These are phyloP conservation scores for Setaria italica DNA, from an alignment of 202 grass and related monocot genomes.

Conservation along the genomic window DNA sequence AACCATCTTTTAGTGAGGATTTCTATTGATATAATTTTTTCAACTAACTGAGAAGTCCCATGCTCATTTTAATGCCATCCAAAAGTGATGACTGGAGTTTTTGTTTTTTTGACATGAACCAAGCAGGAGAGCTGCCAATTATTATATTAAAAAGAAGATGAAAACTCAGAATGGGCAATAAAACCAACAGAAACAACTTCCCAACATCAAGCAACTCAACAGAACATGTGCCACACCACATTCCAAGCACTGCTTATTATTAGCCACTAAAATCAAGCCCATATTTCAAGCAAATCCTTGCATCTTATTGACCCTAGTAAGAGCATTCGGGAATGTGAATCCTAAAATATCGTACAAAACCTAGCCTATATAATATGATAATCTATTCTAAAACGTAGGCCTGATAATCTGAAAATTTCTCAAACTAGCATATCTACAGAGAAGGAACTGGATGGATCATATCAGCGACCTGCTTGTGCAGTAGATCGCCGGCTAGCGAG, in stretches of 20 bases:
- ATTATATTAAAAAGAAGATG: no score
- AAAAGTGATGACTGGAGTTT: not conserved
- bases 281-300: not conserved
- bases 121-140: no score
- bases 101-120: no score
- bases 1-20: not conserved
- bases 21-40: not conserved
- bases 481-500: conserved; percentile 68
- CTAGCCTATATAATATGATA: not conserved
- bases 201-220: no score
- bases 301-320: not conserved
- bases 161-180: no score
- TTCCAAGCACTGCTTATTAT: not conserved
- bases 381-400: not conserved
- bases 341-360: not conserved
- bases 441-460: not conserved
- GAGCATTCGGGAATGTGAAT: not conserved
- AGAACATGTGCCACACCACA: no score
- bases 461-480: conserved; percentile 80
- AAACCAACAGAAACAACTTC: no score
- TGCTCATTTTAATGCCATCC: not conserved
- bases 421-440: not conserved
- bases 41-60: not conserved
- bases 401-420: not conserved
- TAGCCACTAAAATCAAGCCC: not conserved